Conservation (phyloP, 2,329 filamentous ascomycete species). For the Colletotrichum sidae region DNA sequence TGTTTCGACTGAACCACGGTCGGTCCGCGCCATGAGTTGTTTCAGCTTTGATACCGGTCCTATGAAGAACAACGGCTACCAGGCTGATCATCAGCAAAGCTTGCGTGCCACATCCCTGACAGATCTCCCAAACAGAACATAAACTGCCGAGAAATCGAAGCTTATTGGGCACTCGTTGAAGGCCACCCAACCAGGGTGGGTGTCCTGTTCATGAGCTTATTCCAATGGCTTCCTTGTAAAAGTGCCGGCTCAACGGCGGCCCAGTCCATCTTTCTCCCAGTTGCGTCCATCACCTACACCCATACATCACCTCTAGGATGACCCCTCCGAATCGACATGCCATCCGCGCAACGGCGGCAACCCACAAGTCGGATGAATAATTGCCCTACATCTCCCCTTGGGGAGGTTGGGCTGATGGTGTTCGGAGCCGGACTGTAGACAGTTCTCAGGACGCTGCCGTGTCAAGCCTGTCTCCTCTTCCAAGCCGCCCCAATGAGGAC, state of each 20-base stretch:
- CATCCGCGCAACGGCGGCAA: slow-evolving; percentile 17
- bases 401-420: neutral
- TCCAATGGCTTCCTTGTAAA: neutral
- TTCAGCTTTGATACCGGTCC: slow-evolving; percentile 31
- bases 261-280: neutral
- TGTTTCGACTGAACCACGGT: slow-evolving; percentile 31
- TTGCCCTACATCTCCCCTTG: neutral
- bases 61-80: neutral
- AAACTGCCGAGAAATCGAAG: neutral
- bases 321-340: slow-evolving; percentile 18
- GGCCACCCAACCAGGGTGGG: neutral
- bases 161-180: slow-evolving; percentile 15
- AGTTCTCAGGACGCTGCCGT: slow-evolving; percentile 6
- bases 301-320: neutral
- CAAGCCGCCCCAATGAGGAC: slow-evolving; percentile 17
- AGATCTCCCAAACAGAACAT: neutral
- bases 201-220: slow-evolving; percentile 23
- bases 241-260: slow-evolving; percentile 4
- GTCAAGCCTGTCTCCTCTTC: slow-evolving; percentile 6
- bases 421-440: slow-evolving; percentile 18
- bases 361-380: slow-evolving; percentile 14
- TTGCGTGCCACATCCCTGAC: neutral
- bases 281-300: neutral
- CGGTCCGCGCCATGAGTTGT: slow-evolving; percentile 18
- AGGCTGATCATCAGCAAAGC: neutral